Evolutionary conservation across 805 yeast genomes (phyloP).

Genomic region (Huiozyma sinensis): DNA sequence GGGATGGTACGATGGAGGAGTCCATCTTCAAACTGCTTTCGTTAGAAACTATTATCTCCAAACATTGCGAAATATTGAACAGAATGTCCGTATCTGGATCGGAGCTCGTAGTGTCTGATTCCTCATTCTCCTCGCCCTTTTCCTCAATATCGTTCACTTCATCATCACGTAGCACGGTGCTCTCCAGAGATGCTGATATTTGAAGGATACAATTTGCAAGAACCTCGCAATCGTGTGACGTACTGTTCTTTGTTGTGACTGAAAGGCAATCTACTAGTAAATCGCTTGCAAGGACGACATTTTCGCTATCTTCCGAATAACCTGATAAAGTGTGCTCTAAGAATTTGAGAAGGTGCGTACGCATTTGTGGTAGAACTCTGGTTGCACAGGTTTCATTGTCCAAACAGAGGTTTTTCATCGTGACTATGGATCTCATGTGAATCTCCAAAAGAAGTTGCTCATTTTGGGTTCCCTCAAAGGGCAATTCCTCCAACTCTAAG

Average conservation of each 20-base stretch:
- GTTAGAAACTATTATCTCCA: slow-evolving; percentile 13
- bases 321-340: slow-evolving; percentile 7
- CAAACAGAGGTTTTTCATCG: slow-evolving; percentile 21
- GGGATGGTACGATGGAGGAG: slow-evolving; percentile 1
- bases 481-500: slow-evolving; percentile 7
- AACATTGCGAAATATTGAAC: slow-evolving; percentile 9
- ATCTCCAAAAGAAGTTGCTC: slow-evolving; percentile 6
- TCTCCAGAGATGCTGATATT: slow-evolving; percentile 7
- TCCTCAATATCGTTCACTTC: slow-evolving; percentile 1
- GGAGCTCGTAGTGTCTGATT: slow-evolving; percentile 10
- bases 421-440: slow-evolving; percentile 21
- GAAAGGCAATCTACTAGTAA: slow-evolving; percentile 14
- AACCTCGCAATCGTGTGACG: slow-evolving; percentile 6
- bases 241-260: slow-evolving; percentile 3
- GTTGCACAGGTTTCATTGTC: slow-evolving; percentile 13
- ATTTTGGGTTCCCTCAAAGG: slow-evolving; percentile 2
- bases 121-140: slow-evolving; percentile 5
- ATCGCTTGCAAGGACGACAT: slow-evolving; percentile 13
- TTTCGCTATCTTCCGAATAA: slow-evolving; percentile 10
- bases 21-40: slow-evolving; percentile 8
- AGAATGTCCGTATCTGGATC: slow-evolving; percentile 18
- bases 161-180: slow-evolving; percentile 1
- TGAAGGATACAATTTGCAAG: slow-evolving; percentile 8
- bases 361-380: slow-evolving; percentile 8
- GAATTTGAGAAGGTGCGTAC: slow-evolving; percentile 10